Evolutionary conservation across 2,329 filamentous ascomycete species (phyloP), one percentile per base, ranked within the genome.

Genomic region (Trichophyton verrucosum): DNA sequence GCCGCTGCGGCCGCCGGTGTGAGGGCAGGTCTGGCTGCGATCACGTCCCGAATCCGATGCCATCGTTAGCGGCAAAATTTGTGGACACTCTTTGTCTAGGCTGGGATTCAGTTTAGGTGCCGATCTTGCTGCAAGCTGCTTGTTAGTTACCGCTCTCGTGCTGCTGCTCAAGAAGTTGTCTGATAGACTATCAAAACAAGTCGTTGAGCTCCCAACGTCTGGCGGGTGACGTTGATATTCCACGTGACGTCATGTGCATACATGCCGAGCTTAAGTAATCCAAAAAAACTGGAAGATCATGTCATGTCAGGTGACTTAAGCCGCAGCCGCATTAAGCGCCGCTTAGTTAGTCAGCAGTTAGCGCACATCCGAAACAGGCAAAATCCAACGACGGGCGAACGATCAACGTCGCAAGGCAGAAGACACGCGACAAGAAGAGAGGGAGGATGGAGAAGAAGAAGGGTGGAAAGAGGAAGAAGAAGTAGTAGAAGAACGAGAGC

Each of bases 1-100:
- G n/a, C 51, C 30, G 7, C 55, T 49, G 6, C 15, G 47, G n/a
- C 58, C 17, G 47, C 11, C 13, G 27, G 24, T 7, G 17, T 33
- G 40, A 17, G 55, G 22, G 55, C 15, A 44, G 36, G 13, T 42
- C 24, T 42, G 55, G 20, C 27, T 8, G 11, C 57, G 57, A 30
- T 59, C 57, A 27, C 57, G 57, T 9, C 44, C 42, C 47, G 57
- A 47, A 22, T 59, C 57, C 15, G 57, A 59, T 15, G 15, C 4
- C 40, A 44, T 44, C 15, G 40, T 44, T 13, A 38, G 11, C 11
- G 33, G 33, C 15, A n/a, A 11, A 20, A n/a, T 44, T 17, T 2
- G 6, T n/a, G 1, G 40, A n/a, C n/a, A 7, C 40, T 17, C 40
- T 8, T 11, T n/a, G 40, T 44, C 2, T 5, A 20, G 40, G 40